phyloP scores from a whole-genome alignment of 345 rosid species.

The Eucalyptus decipiens region DNA sequence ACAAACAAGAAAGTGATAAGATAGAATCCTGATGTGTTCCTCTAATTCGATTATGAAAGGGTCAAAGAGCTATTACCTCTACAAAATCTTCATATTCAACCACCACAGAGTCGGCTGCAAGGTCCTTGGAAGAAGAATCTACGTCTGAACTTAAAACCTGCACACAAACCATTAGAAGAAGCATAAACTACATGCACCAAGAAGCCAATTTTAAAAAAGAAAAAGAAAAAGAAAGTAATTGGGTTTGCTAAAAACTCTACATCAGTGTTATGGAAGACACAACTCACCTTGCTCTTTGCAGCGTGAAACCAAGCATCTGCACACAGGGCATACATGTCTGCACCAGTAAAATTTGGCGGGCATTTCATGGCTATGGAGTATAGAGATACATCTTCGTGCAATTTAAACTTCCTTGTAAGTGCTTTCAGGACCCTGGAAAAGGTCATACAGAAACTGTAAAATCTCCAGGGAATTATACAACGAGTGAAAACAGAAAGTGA shows the following conservation, averaged over 20 bases:
- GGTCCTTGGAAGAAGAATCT: slow-evolving; percentile 18
- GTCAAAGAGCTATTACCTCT: slow-evolving; percentile 30
- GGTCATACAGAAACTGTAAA: background rate
- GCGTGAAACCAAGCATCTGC: slow-evolving; percentile 99
- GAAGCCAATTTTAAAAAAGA: background rate
- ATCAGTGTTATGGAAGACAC: background rate
- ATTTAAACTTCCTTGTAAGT: slow-evolving; percentile 86
- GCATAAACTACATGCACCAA: background rate
- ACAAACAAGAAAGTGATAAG: background rate
- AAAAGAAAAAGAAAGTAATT: background rate
- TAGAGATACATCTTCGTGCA: slow-evolving; percentile 77
- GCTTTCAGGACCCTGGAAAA: slow-evolving; percentile 76
- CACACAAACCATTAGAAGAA: background rate
- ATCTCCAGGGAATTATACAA: background rate
- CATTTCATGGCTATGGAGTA: slow-evolving; percentile 72
- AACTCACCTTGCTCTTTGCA: slow-evolving; percentile 76
- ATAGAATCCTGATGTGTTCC: background rate
- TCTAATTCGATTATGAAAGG: background rate
- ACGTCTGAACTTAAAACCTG: slow-evolving; percentile 46
- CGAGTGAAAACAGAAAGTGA: background rate
- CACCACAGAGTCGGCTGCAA: slow-evolving; percentile 48
- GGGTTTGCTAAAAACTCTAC: background rate
- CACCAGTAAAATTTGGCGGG: slow-evolving; percentile 91
- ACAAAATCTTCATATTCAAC: slow-evolving; percentile 65
- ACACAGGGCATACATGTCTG: slow-evolving; percentile 97